Conservation (phyloP, 306 rosid genomes). For the Cucumis hystrix region DNA sequence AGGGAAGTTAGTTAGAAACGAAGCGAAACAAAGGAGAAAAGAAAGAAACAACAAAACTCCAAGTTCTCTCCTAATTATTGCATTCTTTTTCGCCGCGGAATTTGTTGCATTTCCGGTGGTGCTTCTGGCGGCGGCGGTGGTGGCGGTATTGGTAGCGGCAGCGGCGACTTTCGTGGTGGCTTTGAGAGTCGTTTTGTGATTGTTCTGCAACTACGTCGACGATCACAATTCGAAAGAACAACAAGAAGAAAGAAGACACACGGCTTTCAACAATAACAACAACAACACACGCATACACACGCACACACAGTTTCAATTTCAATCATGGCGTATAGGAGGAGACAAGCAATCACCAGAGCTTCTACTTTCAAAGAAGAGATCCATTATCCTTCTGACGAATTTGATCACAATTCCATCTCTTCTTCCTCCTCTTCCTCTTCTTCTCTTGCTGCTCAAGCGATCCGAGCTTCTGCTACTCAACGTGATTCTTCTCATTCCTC, state of each 20-base stretch:
- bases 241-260: neutral
- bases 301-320: neutral
- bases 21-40: neutral
- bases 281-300: neutral
- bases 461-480: conserved; percentile 48
- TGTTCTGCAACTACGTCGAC: neutral
- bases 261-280: neutral
- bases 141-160: neutral
- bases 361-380: conserved; percentile 82
- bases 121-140: neutral
- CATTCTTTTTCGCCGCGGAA: neutral
- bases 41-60: neutral
- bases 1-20: conserved; percentile 5
- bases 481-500: conserved; percentile 36
- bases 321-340: conserved; percentile 80
- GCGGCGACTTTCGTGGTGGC: neutral
- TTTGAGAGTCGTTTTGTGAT: neutral
- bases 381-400: conserved; percentile 24
- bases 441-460: conserved; percentile 68
- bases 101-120: neutral
- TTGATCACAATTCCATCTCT: conserved; percentile 6
- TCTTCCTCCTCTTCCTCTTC: conserved; percentile 20
- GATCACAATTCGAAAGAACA: neutral
- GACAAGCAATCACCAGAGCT: conserved; percentile 53
- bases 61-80: neutral